Base-by-base conservation (phyloP, 352 stramenopile genomes). In the Pythium phragmiticola region DNA sequence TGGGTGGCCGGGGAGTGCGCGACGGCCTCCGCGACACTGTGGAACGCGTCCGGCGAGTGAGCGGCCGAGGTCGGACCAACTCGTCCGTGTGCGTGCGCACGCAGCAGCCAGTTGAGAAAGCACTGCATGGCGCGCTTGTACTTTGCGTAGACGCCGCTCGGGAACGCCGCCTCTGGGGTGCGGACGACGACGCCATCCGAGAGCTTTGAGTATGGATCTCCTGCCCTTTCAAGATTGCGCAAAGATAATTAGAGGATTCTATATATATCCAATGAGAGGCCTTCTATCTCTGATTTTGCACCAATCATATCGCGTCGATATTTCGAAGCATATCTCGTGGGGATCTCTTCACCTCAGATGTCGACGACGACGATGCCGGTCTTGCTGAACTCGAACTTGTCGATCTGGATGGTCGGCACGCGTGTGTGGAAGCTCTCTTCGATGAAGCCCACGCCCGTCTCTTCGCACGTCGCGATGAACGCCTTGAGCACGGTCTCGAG, bases 331-430 rank as follows among this genome's bases (percentile, higher is more conserved):
- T 6, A 9, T 42, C 14, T 42, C 37, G 2, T 16, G 9, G 11
- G 14, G 37, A 42, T 16, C 14, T 12, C 37, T 12, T 42, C 3
- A 4, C 37, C 37, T 17, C 37, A 16, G 37, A 49, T 19, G 8
- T 65, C 59, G 7, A 65, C 49, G 16, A 65, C 17, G 2, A 58
- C 49, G 37, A 65, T 45, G 37, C 49, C 59, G 14, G 16, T 56
- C 48, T 65, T 36, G 48, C 59, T 59, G 41, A 65, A 65, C 59
- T 65, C 59, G 30, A 58, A 65, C 28, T 52, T 51, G 37, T 59
- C 49, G 59, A 65, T 65, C 49, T 65, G 59, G 49, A 65, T 65
- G 16, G 59, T 57, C 6, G 59, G 49, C 59, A 54, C 48, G 26
- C 59, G 59, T 28, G 49, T 51, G 33, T 54, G 41, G 49, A 65